A percentile compares a stretch with the other conserved stretches of the same genome.
These are phyloP conservation scores for Saccharomycopsis capsularis DNA, from an alignment of 805 yeast species.

Conservation along the genomic window DNA sequence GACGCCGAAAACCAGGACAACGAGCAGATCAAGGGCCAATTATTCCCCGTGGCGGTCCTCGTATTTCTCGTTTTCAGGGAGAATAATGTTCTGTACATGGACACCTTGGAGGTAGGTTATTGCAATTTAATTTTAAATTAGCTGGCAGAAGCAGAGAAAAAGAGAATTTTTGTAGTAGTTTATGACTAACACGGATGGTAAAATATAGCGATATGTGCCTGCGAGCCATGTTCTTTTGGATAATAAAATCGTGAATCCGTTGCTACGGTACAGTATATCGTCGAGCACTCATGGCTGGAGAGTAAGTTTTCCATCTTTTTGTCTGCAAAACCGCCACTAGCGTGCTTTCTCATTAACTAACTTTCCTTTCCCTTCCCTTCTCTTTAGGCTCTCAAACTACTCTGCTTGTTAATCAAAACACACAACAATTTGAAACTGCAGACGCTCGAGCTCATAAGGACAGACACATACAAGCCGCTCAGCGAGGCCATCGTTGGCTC, in stretches of 20 bases:
- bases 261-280: no score
- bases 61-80: neutral
- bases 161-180: neutral
- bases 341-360: neutral
- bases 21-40: neutral
- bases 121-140: neutral
- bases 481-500: neutral
- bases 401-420: neutral
- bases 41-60: constrained; percentile 1
- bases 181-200: neutral
- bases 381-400: neutral
- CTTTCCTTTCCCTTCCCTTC: neutral
- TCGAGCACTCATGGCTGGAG: neutral
- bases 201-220: neutral
- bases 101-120: neutral
- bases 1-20: neutral
- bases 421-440: neutral
- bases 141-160: neutral
- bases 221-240: neutral
- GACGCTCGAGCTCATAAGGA: neutral
- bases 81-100: neutral
- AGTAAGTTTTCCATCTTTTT: neutral
- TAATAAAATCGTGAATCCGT: no score
- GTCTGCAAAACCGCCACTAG: neutral
- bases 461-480: neutral